phyloP scores from a whole-genome alignment of 495 filamentous ascomycete genomes.

The Podospora fimiseda region DNA sequence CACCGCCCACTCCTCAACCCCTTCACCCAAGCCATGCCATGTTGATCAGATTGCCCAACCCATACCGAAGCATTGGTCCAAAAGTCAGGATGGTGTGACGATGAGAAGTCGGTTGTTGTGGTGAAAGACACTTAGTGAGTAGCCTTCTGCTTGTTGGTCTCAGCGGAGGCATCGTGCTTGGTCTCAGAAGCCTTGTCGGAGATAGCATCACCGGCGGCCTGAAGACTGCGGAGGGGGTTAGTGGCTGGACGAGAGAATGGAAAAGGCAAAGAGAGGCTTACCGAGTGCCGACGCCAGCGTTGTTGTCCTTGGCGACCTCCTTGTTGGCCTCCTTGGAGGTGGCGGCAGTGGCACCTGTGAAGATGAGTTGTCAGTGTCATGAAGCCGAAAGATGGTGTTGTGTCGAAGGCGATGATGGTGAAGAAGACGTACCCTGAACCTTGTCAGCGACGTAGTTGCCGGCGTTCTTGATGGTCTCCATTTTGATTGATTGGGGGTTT shows the following conservation, averaged over 20 bases:
- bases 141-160: constrained; percentile 51
- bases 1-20: background rate
- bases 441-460: constrained; percentile 57
- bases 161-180: constrained; percentile 48
- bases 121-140: constrained; percentile 44
- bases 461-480: constrained; percentile 55
- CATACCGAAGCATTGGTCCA: background rate
- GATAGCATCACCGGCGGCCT: constrained; percentile 50
- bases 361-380: background rate
- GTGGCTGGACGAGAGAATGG: background rate
- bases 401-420: background rate
- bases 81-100: constrained; percentile 6
- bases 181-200: constrained; percentile 53
- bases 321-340: constrained; percentile 64
- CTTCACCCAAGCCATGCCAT: background rate
- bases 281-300: constrained; percentile 46
- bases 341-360: constrained; percentile 28
- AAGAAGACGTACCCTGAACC: constrained; percentile 38
- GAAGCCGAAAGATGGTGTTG: background rate
- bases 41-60: background rate
- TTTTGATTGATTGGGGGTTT: constrained; percentile 36
- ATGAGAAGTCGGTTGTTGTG: constrained; percentile 7
- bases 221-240: constrained; percentile 32
- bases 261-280: constrained; percentile 23
- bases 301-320: constrained; percentile 54